Evolutionary conservation across 495 filamentous ascomycete genomes (phyloP).

Genomic region (Xylona heveae): DNA sequence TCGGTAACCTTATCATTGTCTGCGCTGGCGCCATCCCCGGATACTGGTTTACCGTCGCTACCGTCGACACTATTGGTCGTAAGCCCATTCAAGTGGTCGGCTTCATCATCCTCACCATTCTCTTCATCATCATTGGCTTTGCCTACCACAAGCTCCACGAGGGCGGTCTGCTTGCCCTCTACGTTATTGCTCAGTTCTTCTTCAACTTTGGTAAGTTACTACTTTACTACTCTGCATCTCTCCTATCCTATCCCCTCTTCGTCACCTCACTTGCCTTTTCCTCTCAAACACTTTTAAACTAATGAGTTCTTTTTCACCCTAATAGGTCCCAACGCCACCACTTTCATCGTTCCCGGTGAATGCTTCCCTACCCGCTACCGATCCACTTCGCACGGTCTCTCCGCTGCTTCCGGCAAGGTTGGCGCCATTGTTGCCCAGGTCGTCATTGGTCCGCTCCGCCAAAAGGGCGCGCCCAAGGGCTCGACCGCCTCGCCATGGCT

Average conservation of each 20-base stretch:
- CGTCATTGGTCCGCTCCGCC: constrained; percentile 25
- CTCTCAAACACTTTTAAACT: not conserved
- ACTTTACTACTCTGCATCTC: constrained; percentile 8
- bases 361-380: constrained; percentile 79
- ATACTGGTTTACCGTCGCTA: constrained; percentile 53
- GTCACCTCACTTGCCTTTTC: constrained; percentile 1
- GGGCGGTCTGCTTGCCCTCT: constrained; percentile 11
- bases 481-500: constrained; percentile 35
- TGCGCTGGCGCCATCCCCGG: constrained; percentile 57
- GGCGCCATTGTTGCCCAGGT: constrained; percentile 47
- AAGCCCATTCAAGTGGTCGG: constrained; percentile 63
- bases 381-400: constrained; percentile 67
- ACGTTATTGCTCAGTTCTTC: constrained; percentile 17
- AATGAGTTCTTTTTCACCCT: constrained; percentile 7
- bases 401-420: constrained; percentile 62
- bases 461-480: constrained; percentile 15
- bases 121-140: constrained; percentile 62
- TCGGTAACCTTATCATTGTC: constrained; percentile 55
- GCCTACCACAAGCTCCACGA: constrained; percentile 31
- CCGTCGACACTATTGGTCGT: constrained; percentile 51
- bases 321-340: constrained; percentile 63
- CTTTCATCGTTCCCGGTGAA: constrained; percentile 80
- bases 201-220: constrained; percentile 14
- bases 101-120: constrained; percentile 47
- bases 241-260: not conserved